Percentiles rank a stretch among this genome's conserved stretches.
Evolutionary conservation across 495 filamentous ascomycete species (phyloP).

Genomic region (Arthonia radiata): DNA sequence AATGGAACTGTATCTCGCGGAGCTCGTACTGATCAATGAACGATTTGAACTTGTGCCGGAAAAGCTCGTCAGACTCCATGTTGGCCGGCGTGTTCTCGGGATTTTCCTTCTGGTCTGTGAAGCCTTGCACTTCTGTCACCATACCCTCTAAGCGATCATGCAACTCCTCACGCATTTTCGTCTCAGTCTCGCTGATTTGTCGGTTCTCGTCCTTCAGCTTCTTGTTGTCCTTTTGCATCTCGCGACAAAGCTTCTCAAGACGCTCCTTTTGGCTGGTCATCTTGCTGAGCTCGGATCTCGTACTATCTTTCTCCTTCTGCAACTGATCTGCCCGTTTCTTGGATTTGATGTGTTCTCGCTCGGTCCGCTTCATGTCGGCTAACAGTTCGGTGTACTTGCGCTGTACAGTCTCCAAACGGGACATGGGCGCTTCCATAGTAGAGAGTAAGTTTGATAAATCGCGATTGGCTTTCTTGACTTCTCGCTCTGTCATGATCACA

Average conservation of each 20-base stretch:
- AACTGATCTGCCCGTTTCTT: constrained; percentile 86
- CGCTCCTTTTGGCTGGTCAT: constrained; percentile 75
- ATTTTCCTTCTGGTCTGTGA: constrained; percentile 53
- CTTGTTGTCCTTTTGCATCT: constrained; percentile 88
- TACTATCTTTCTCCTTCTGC: constrained; percentile 89
- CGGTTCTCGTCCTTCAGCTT: constrained; percentile 93
- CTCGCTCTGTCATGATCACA: constrained; percentile 49
- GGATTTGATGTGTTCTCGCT: constrained; percentile 80
- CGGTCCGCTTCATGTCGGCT: constrained; percentile 79
- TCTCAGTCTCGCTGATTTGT: constrained; percentile 58
- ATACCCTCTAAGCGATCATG: constrained; percentile 59
- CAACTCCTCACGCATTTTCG: constrained; percentile 53
- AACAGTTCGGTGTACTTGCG: constrained; percentile 80
- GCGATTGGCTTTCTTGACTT: constrained; percentile 82
- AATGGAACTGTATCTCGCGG: constrained; percentile 74
- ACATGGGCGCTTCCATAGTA: constrained; percentile 49
- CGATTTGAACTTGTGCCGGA: constrained; percentile 74
- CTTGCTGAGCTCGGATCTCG: constrained; percentile 65
- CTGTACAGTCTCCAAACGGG: constrained; percentile 61
- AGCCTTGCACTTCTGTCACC: constrained; percentile 55
- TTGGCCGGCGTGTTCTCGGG: constrained; percentile 36
- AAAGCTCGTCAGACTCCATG: constrained; percentile 64
- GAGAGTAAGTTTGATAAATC: constrained; percentile 61
- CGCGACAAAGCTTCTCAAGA: constrained; percentile 78
- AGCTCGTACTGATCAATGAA: constrained; percentile 90